Conservation (phyloP, 495 filamentous ascomycete genomes). For the Paragyromitra xinjiangensis region DNA sequence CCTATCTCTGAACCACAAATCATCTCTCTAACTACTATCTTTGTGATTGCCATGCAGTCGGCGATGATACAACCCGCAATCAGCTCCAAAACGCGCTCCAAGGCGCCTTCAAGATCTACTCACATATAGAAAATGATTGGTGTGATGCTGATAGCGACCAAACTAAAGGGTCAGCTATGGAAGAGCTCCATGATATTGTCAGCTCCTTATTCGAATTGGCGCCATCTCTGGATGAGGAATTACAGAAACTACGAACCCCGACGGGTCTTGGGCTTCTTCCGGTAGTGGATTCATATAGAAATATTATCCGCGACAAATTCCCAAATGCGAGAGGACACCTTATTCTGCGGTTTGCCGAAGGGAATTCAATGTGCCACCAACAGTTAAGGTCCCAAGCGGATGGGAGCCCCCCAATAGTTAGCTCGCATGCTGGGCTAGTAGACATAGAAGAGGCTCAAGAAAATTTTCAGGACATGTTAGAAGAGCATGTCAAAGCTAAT, state of each 20-base stretch:
- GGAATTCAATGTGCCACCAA: constrained; percentile 11
- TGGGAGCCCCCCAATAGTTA: too few relatives aligned
- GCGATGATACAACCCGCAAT: not conserved
- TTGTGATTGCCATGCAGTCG: not conserved
- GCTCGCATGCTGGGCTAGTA: not conserved
- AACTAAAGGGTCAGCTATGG: not conserved
- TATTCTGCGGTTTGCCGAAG: constrained; percentile 12
- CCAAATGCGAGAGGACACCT: constrained; percentile 11
- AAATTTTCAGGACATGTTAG: not conserved
- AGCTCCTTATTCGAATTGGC: constrained; percentile 21
- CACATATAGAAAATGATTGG: not conserved
- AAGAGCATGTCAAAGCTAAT: not conserved
- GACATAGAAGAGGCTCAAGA: not conserved
- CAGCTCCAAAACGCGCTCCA: constrained; percentile 2
- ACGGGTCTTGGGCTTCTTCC: not conserved
- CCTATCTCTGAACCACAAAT: too few relatives aligned
- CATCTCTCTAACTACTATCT: not conserved
- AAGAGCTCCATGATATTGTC: constrained; percentile 24
- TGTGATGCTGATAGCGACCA: constrained; percentile 13
- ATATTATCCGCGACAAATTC: constrained; percentile 21
- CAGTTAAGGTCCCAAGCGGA: not conserved
- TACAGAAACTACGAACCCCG: not conserved
- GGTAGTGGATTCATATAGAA: not conserved
- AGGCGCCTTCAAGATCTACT: constrained; percentile 3
- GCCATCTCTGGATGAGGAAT: not conserved